A percentile compares a stretch with the other conserved stretches of the same genome.
Evolutionary conservation across 306 rosid genomes (phyloP).

Genomic region (Leucaena leucocephala): DNA sequence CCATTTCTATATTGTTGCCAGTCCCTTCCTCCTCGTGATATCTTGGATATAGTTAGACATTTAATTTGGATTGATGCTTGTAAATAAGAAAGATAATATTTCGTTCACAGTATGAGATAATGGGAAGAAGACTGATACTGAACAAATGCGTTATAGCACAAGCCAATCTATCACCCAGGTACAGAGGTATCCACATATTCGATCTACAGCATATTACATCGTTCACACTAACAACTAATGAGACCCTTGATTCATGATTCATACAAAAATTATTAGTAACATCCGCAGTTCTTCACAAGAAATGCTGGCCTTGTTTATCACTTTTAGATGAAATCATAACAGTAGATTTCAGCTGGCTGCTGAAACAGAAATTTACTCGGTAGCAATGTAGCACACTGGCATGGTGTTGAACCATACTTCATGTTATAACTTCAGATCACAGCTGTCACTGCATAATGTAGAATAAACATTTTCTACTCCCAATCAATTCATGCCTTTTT

Average conservation of each 20-base stretch:
- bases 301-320: constrained; percentile 25
- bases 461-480: neutral
- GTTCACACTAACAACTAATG: constrained; percentile 37
- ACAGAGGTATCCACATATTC: constrained; percentile 32
- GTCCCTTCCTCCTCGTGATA: too few species aligned
- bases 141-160: constrained; percentile 39
- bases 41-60: too few species aligned
- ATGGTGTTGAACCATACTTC: constrained; percentile 25
- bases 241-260: constrained; percentile 5
- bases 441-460: neutral
- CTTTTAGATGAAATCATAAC: neutral
- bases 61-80: too few species aligned
- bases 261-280: constrained; percentile 39
- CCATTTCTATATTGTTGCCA: too few species aligned
- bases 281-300: constrained; percentile 20
- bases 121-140: neutral
- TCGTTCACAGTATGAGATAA: neutral
- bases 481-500: neutral
- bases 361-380: constrained; percentile 29
- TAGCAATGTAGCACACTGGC: neutral
- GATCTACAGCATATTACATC: constrained; percentile 41
- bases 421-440: constrained; percentile 1
- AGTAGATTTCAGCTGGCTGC: constrained; percentile 36
- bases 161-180: constrained; percentile 36
- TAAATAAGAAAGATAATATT: too few species aligned